Base-by-base conservation (phyloP, 805 yeast species). In the Metschnikowia kunwiensis region DNA sequence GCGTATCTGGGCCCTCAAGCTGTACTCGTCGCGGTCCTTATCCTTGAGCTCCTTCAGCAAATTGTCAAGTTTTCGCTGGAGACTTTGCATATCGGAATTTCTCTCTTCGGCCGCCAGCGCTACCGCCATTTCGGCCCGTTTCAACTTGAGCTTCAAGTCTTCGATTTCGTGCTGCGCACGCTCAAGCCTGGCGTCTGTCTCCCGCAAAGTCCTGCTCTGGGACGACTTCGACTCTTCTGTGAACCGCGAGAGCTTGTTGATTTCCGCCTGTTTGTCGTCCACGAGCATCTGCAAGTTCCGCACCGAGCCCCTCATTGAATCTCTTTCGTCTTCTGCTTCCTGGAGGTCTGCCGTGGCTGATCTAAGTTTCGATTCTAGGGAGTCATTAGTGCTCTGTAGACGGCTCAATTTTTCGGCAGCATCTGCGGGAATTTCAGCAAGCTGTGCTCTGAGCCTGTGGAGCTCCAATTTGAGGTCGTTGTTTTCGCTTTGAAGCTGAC, bases 11-110 rank as follows among this genome's bases (percentile, higher is more conserved):
- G 46, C 51, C 36, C 53, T 48, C 23, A 58, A 39, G 13, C 39
- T 40, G 22, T 31, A 41, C 34, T 54, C 58, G 17, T 50, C 54
- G 12, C 40, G 44, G 19, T 59, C 63, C 22, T 49, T 55, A 3
- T 46, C 53, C 32, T 49, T 47, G 28, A 61, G 37, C 16, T 55
- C 57, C 23, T 37, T 39, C 15, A 38, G 36, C 17, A 51, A 41
- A 1, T 44, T 23, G 11, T 46, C 46, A 15, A 61, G 30, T 24
- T 43, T 54, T 18, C 38, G 33, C 19, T 44, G 41, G 21, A 56
- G 41, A 14, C 47, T 41, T 20, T 25, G 36, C 1, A 43, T 15
- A n/a, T 51, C 50, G 5, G 30, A 32, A 1, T 33, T 25, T 24
- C 29, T 31, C 10, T 38, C 44, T 7, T 42, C 50, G 3, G 24